These are phyloP conservation scores for Angomonas desouzai DNA, from an alignment of 208 protist genomes.

Conservation along the genomic window DNA sequence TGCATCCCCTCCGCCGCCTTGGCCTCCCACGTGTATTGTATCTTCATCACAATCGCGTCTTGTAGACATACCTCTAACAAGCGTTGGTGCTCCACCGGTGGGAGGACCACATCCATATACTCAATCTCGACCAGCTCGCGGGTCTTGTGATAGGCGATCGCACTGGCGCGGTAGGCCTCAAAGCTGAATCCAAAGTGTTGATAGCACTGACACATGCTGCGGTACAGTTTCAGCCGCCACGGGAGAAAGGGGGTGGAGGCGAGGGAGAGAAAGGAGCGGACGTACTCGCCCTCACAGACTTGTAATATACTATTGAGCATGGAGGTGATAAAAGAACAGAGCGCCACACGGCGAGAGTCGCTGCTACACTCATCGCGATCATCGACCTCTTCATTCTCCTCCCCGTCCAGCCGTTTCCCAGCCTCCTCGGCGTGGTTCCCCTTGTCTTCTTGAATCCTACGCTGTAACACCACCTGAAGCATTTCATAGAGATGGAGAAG, in stretches of 20 bases:
- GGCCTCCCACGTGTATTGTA: conserved; percentile 48
- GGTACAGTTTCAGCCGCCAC: conserved; percentile 69
- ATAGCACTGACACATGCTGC: conserved; percentile 49
- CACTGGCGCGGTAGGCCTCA: conserved; percentile 39
- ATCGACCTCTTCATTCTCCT: background rate
- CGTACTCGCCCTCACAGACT: conserved; percentile 25
- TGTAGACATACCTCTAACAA: conserved; percentile 39
- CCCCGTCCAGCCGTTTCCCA: background rate
- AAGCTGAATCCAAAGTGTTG: conserved; percentile 29
- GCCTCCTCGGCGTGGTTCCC: background rate
- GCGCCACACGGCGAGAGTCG: background rate
- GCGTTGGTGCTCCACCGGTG: conserved; percentile 32
- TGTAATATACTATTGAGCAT: conserved; percentile 15
- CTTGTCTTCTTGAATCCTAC: conserved; percentile 5
- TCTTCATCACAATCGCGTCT: conserved; percentile 24
- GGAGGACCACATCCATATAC: conserved; percentile 63
- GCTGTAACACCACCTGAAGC: conserved; percentile 36
- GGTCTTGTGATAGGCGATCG: conserved; percentile 38
- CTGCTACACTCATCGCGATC: background rate
- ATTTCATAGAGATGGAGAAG: conserved; percentile 67
- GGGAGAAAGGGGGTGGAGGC: conserved; percentile 68
- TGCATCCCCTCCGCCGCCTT: background rate
- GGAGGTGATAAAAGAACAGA: conserved; percentile 4
- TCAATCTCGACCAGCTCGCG: conserved; percentile 69
- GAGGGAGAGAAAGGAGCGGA: conserved; percentile 33